phyloP scores from a whole-genome alignment of 805 yeast species.

The Metahyphopichia silvanorum region DNA sequence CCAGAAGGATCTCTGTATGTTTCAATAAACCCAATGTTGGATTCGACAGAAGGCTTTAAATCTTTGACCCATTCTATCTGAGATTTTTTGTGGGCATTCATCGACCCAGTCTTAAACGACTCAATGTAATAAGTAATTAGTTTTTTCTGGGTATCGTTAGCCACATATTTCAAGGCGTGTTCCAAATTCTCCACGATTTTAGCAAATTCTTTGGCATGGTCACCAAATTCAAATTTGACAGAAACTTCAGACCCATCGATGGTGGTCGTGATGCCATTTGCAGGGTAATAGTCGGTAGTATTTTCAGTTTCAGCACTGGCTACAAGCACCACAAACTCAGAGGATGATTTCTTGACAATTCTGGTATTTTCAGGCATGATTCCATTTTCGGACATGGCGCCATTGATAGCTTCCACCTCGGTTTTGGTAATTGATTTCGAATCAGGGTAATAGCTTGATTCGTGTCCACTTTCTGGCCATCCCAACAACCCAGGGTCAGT shows the following conservation, averaged over 20 bases:
- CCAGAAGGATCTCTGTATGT: slow-evolving; percentile 92
- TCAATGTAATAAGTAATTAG: slow-evolving; percentile 66
- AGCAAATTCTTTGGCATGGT: slow-evolving; percentile 64
- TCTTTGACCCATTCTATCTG: slow-evolving; percentile 89
- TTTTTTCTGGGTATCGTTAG: slow-evolving; percentile 66
- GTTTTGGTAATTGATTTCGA: slow-evolving; percentile 40
- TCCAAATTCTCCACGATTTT: slow-evolving; percentile 54
- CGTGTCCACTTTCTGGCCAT: slow-evolving; percentile 73
- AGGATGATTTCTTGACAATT: slow-evolving; percentile 51
- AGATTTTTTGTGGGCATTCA: slow-evolving; percentile 80
- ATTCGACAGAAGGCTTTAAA: slow-evolving; percentile 64
- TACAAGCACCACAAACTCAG: slow-evolving; percentile 56
- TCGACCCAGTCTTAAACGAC: slow-evolving; percentile 76
- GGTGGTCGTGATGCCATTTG: slow-evolving; percentile 24
- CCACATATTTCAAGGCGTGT: slow-evolving; percentile 59
- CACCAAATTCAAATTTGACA: slow-evolving; percentile 68
- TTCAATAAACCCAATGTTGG: slow-evolving; percentile 88
- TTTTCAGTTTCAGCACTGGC: slow-evolving; percentile 61
- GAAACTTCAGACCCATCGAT: slow-evolving; percentile 37
- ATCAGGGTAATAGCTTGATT: slow-evolving; percentile 68
- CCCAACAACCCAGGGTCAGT: slow-evolving; percentile 58
- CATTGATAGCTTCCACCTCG: slow-evolving; percentile 67
- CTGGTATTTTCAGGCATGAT: slow-evolving; percentile 81
- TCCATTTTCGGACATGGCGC: slow-evolving; percentile 58
- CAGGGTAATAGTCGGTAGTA: slow-evolving; percentile 52